Percentiles rank a stretch among this genome's conserved stretches.
These are phyloP conservation scores for Phascolomyces articulosus DNA, from an alignment of 371 early-diverging fungal species.

Conservation along the genomic window DNA sequence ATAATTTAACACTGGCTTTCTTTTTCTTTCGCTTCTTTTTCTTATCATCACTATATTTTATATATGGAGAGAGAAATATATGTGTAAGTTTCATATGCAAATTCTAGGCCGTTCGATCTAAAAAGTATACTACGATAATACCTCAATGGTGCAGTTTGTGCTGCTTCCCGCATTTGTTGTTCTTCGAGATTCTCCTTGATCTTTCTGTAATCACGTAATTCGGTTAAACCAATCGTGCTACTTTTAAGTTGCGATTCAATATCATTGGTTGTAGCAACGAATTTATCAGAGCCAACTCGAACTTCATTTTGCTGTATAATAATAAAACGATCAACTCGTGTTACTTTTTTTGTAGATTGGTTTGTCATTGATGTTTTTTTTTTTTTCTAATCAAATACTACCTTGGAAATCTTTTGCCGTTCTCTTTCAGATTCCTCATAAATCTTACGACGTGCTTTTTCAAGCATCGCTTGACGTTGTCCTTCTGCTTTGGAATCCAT, in stretches of 20 bases:
- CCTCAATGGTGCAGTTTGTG: constrained; percentile 61
- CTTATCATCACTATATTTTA: constrained; percentile 52
- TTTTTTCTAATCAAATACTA: constrained; percentile 62
- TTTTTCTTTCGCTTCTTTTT: constrained; percentile 65
- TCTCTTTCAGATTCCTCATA: constrained; percentile 76
- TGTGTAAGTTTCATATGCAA: background rate
- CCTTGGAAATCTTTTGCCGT: constrained; percentile 79
- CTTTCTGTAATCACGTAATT: constrained; percentile 88
- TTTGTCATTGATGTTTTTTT: background rate
- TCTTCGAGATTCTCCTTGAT: constrained; percentile 83
- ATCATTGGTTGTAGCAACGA: constrained; percentile 76
- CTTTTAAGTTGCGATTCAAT: constrained; percentile 86
- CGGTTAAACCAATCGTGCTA: constrained; percentile 88
- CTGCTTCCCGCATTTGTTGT: constrained; percentile 77
- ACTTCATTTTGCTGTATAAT: constrained; percentile 67
- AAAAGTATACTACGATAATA: constrained; percentile 21
- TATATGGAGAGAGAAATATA: too few species aligned
- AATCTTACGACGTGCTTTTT: constrained; percentile 77
- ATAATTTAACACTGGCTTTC: constrained; percentile 66
- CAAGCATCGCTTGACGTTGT: constrained; percentile 70
- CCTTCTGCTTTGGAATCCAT: constrained; percentile 67
- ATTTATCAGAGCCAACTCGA: constrained; percentile 79
- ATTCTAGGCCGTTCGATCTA: background rate
- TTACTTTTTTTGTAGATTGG: background rate
- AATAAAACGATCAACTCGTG: background rate